A percentile compares a stretch with the other conserved stretches of the same genome.
Conservation (phyloP, 2,329 filamentous ascomycete genomes). For the Lecanicillium sp. region DNA sequence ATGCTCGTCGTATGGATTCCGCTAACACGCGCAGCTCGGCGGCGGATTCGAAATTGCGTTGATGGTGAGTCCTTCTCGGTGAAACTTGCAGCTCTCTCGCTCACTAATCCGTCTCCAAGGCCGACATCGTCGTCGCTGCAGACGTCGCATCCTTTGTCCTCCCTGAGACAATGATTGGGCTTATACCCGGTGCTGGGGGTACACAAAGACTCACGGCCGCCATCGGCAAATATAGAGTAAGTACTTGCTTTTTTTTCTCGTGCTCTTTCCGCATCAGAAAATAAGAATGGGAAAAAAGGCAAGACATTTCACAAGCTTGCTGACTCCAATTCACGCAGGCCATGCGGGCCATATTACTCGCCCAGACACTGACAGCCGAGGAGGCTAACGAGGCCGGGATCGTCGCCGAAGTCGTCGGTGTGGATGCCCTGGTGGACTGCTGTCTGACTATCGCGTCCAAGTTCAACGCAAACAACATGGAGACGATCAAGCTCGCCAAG, state of each 20-base stretch:
- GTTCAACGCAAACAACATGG: conserved; percentile 1
- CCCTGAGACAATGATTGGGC: conserved; percentile 23
- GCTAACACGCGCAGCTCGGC: conserved; percentile 26
- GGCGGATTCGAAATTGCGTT: conserved; percentile 38
- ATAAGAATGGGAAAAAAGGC: neutral
- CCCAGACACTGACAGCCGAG: conserved; percentile 4
- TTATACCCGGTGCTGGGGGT: conserved; percentile 23
- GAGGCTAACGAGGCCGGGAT: conserved; percentile 6
- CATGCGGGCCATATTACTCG: conserved; percentile 10
- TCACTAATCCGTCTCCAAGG: conserved; percentile 16
- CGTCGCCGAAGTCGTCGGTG: neutral
- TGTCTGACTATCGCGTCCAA: conserved; percentile 2
- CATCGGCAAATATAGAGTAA: conserved; percentile 22
- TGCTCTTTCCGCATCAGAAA: neutral
- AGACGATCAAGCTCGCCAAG: conserved; percentile 10
- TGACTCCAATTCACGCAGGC: neutral
- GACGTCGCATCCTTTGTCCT: conserved; percentile 20
- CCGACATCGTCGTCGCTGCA: conserved; percentile 21
- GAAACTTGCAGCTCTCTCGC: neutral
- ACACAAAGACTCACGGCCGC: conserved; percentile 22
- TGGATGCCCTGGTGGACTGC: neutral
- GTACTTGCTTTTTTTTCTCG: conserved; percentile 4
- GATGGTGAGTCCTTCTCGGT: conserved; percentile 24
- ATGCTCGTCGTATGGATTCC: neutral
- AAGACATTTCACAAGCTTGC: neutral